Base-by-base conservation (phyloP, 1,284 basidiomycete species). In the Lentinus polychrous region DNA sequence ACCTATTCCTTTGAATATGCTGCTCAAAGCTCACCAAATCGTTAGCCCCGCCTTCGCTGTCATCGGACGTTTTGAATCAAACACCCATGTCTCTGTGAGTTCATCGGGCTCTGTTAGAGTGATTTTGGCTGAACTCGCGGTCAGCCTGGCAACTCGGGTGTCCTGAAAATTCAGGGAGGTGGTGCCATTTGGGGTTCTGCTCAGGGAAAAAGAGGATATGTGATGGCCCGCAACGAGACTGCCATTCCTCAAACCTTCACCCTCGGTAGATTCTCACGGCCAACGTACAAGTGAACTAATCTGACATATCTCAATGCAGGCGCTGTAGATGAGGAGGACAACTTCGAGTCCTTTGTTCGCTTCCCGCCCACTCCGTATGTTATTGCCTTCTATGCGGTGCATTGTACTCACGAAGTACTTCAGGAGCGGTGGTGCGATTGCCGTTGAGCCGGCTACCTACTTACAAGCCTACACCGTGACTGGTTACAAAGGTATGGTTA, bases 221-320 rank as follows among this genome's bases (percentile, higher is more conserved):
- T 49, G 14, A 45, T 45, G 41, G 48, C 48, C 27, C 42, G 48
- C 23, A 49, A 49, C 27, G 48, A 49, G 27, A 49, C 48, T 14
- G 3, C 20, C 8, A 40, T 45, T n/a, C 48, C 48, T 22, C 48
- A 45, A 22, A 37, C 48, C 3, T 49, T 49, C 36, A 17, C 43
- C 31, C 43, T 49, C 3, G 48, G 48, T 49, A 44, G n/a, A 42
- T n/a, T 20, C 3, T 46, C 18, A 18, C 40, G 24, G n/a, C 8
- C 17, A 17, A 8, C 22, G 32, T 23, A 3, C 35, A 5, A 37
- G 4, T 4, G 8, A 3, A 31, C 35, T 38, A 5, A 20, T 18
- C 15, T 15, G 17, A 4, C 12, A 12, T 10, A 38, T 38, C 18
- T 6, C 17, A 10, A 27, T 48, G 12, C 31, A 49, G 48, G 48